A percentile compares a stretch with the other conserved stretches of the same genome.
Evolutionary conservation across 345 rosid genomes (phyloP).

Genomic region (Kernera saxatilis): DNA sequence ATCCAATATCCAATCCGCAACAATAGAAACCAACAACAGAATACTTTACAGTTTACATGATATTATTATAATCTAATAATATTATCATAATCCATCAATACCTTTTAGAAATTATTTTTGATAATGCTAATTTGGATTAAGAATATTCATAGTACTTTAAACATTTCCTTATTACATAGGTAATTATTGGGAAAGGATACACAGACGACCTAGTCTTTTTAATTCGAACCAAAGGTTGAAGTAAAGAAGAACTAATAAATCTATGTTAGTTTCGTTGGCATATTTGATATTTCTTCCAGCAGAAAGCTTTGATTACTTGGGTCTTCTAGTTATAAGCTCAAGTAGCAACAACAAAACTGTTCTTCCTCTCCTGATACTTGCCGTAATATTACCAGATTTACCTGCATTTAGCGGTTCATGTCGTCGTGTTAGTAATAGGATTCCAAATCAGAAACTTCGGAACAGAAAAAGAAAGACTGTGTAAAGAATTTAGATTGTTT

Average conservation of each 20-base stretch:
- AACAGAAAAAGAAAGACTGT: neutral
- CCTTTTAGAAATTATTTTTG: neutral
- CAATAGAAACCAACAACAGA: neutral
- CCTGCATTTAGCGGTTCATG: neutral
- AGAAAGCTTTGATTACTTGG: neutral
- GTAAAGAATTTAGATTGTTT: neutral
- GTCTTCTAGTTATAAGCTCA: neutral
- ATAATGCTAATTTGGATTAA: neutral
- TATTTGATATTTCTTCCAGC: neutral
- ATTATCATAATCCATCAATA: neutral
- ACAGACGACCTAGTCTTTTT: neutral
- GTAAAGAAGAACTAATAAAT: neutral
- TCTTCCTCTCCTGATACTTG: neutral
- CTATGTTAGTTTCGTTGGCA: conserved; percentile 14
- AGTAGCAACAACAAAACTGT: conserved; percentile 1
- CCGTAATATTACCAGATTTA: neutral
- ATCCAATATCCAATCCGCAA: too few relatives aligned
- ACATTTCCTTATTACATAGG: neutral
- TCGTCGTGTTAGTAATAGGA: neutral
- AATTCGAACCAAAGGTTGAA: neutral
- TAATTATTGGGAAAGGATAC: neutral
- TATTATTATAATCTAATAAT: too few relatives aligned
- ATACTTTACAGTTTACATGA: too few relatives aligned
- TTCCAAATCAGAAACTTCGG: neutral
- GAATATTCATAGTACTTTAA: neutral